These are phyloP conservation scores for Hanseniaspora guilliermondii DNA, from an alignment of 805 yeast genomes.

Conservation along the genomic window DNA sequence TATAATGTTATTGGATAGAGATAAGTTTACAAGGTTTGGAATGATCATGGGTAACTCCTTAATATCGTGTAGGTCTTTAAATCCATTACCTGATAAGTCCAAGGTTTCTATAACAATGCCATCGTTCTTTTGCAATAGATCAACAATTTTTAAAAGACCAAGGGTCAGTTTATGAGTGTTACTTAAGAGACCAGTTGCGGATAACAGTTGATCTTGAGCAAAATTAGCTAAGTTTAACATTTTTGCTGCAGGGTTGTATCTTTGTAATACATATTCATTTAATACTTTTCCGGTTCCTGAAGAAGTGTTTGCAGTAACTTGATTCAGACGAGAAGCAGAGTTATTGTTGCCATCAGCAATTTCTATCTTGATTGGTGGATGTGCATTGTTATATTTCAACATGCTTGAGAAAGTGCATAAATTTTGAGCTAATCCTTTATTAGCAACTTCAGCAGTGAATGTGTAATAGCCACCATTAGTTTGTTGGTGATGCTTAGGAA, in stretches of 20 bases:
- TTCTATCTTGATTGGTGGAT: constrained; percentile 8
- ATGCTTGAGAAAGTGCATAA: constrained; percentile 9
- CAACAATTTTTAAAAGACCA: constrained; percentile 59
- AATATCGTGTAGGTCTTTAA: constrained; percentile 49
- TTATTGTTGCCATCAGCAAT: not conserved
- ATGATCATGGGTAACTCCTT: constrained; percentile 57
- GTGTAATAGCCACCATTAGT: not conserved
- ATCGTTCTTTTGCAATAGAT: constrained; percentile 25
- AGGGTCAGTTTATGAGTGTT: constrained; percentile 1
- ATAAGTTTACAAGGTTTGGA: constrained; percentile 66
- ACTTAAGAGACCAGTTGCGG: constrained; percentile 11
- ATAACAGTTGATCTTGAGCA: constrained; percentile 9
- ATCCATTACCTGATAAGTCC: constrained; percentile 52
- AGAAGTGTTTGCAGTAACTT: constrained; percentile 7
- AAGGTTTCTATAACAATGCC: constrained; percentile 47
- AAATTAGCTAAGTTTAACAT: constrained; percentile 60
- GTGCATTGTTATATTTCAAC: constrained; percentile 7
- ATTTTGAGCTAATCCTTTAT: constrained; percentile 5
- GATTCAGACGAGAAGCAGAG: not conserved
- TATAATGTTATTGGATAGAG: constrained; percentile 66
- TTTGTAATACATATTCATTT: constrained; percentile 38
- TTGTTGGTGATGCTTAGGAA: constrained; percentile 10
- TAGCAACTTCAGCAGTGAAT: constrained; percentile 10
- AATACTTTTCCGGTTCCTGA: constrained; percentile 11
- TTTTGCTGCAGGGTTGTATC: constrained; percentile 54